Conservation (phyloP, 2,329 filamentous ascomycete genomes). For the Apiospora marii region DNA sequence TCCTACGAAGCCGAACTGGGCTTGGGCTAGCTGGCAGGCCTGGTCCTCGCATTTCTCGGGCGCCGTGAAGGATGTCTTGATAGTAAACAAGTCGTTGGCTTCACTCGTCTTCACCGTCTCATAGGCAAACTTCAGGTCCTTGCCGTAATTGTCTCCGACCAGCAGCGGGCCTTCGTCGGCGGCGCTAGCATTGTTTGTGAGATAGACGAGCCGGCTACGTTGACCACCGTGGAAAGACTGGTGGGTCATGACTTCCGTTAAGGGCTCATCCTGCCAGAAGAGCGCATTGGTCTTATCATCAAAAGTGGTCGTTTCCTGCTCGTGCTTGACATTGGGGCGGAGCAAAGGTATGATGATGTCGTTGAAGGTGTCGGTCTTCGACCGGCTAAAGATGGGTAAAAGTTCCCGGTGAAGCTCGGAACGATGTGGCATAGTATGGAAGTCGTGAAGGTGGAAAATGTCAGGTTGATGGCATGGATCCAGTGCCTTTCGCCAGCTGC, state of each 20-base stretch:
- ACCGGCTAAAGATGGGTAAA: constrained; percentile 78
- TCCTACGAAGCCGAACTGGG: constrained; percentile 59
- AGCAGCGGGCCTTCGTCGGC: constrained; percentile 65
- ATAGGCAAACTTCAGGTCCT: constrained; percentile 58
- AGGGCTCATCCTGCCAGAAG: constrained; percentile 78
- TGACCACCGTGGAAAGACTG: constrained; percentile 72
- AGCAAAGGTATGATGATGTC: constrained; percentile 78
- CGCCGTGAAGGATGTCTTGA: constrained; percentile 67
- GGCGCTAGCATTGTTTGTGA: constrained; percentile 62
- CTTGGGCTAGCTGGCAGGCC: constrained; percentile 56
- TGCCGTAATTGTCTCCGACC: constrained; percentile 34
- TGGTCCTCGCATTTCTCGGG: constrained; percentile 54
- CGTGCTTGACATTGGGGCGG: constrained; percentile 55
- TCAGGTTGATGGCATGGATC: constrained; percentile 82
- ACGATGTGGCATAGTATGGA: constrained; percentile 71
- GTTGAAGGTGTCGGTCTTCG: constrained; percentile 74
- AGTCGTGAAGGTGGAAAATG: constrained; percentile 74
- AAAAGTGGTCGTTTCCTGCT: constrained; percentile 59
- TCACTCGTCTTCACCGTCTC: constrained; percentile 59
- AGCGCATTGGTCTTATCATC: constrained; percentile 68
- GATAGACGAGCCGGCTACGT: constrained; percentile 72
- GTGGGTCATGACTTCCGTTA: constrained; percentile 55
- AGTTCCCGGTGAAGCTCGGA: constrained; percentile 70
- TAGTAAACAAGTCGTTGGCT: constrained; percentile 60
- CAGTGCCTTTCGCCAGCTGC: constrained; percentile 69